These are phyloP conservation scores for Nakaseomyces uthaithaninus DNA, from an alignment of 1,139 yeast genomes.

Conservation along the genomic window DNA sequence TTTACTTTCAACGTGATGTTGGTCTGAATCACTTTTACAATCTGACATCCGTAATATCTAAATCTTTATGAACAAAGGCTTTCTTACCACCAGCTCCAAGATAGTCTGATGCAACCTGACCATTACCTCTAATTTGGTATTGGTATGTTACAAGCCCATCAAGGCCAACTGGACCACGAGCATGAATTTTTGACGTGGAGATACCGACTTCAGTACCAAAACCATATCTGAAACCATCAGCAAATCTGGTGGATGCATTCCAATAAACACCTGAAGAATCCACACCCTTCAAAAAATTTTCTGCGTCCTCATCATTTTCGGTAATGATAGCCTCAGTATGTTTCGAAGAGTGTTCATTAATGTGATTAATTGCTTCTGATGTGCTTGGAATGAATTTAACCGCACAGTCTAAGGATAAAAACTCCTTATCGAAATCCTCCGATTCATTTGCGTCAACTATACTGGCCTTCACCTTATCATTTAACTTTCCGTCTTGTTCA, in stretches of 20 bases:
- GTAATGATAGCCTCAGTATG: conserved; percentile 94
- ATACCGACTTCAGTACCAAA: conserved; percentile 99
- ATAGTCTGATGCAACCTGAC: conserved; percentile 87
- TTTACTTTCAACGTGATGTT: background rate
- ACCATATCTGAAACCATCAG: conserved; percentile 97
- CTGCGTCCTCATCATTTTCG: conserved; percentile 59
- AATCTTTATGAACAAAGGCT: conserved; percentile 66
- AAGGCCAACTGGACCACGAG: conserved; percentile 96
- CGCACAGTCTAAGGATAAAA: conserved; percentile 73
- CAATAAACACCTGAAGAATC: conserved; percentile 98
- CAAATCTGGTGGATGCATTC: conserved; percentile 95
- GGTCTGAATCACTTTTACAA: conserved; percentile 12
- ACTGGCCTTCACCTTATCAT: conserved; percentile 23
- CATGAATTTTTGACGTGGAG: conserved; percentile 92
- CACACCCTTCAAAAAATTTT: conserved; percentile 68
- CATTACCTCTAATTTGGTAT: conserved; percentile 83
- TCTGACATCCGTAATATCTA: conserved; percentile 33
- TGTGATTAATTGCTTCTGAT: conserved; percentile 69
- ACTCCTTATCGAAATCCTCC: conserved; percentile 73
- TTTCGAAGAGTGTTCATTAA: conserved; percentile 85
- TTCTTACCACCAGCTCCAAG: conserved; percentile 85
- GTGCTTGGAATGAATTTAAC: conserved; percentile 53
- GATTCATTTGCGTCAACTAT: conserved; percentile 43
- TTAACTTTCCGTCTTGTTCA: conserved; percentile 20
- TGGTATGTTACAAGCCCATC: conserved; percentile 96